phyloP scores from a whole-genome alignment of 305 asterid species.

The Nicotiana rustica region DNA sequence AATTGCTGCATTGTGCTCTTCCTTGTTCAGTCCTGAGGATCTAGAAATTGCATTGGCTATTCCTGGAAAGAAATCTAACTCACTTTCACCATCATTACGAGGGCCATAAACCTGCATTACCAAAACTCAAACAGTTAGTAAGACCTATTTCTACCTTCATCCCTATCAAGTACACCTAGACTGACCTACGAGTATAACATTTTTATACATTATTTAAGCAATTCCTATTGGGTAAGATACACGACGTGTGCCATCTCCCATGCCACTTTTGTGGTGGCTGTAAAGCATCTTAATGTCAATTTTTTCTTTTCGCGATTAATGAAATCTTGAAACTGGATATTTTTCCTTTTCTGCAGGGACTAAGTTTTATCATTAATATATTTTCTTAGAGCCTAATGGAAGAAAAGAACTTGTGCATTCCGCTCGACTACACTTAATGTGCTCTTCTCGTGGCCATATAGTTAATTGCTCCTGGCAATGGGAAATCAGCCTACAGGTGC shows the following conservation, averaged over 20 bases:
- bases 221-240: background rate
- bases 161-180: background rate
- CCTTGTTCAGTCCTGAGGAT: constrained; percentile 37
- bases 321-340: constrained; percentile 6
- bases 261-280: background rate
- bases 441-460: constrained; percentile 67
- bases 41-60: constrained; percentile 56
- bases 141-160: background rate
- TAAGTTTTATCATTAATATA: constrained; percentile 57
- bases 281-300: background rate
- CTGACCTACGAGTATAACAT: background rate
- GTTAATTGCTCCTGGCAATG: constrained; percentile 76
- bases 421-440: constrained; percentile 54
- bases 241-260: background rate
- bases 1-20: constrained; percentile 46
- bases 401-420: constrained; percentile 49
- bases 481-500: constrained; percentile 82
- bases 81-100: constrained; percentile 48
- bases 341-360: constrained; percentile 52
- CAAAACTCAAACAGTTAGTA: background rate
- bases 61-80: constrained; percentile 78
- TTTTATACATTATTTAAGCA: background rate
- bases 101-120: constrained; percentile 85
- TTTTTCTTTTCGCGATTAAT: background rate
- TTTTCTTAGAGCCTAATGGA: constrained; percentile 64